phyloP scores from a whole-genome alignment of 2,329 filamentous ascomycete species.

The Helminthosporium solani region DNA sequence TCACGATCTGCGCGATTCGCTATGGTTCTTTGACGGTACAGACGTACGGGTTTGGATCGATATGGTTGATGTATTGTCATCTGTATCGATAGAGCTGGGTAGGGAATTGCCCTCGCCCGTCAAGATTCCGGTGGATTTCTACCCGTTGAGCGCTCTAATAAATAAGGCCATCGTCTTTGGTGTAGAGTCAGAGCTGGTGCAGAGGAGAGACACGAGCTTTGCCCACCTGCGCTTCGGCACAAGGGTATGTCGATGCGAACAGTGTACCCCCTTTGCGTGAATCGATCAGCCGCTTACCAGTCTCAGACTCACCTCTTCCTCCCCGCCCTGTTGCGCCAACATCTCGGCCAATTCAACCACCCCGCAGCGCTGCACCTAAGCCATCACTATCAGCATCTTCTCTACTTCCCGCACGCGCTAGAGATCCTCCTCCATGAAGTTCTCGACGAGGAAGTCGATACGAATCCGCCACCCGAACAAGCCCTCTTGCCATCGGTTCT shows the following conservation, averaged over 20 bases:
- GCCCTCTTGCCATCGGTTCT: conserved; percentile 54
- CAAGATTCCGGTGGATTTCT: conserved; percentile 86
- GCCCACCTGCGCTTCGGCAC: conserved; percentile 87
- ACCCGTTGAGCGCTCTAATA: conserved; percentile 84
- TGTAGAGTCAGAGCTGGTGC: conserved; percentile 89
- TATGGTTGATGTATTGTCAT: conserved; percentile 77
- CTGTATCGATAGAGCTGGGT: conserved; percentile 53
- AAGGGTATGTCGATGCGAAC: conserved; percentile 59
- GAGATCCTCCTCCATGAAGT: conserved; percentile 92
- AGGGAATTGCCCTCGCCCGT: conserved; percentile 74
- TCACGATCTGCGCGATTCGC: conserved; percentile 72
- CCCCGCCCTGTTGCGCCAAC: conserved; percentile 79
- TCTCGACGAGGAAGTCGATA: conserved; percentile 90
- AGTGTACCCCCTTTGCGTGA: background rate
- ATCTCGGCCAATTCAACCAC: conserved; percentile 74
- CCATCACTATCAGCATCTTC: conserved; percentile 79
- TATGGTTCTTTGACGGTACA: conserved; percentile 92
- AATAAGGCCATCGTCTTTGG: conserved; percentile 88
- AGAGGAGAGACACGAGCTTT: conserved; percentile 87
- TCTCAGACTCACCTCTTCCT: conserved; percentile 85
- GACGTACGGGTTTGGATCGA: conserved; percentile 88
- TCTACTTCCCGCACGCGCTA: conserved; percentile 90
- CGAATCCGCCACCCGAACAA: conserved; percentile 48
- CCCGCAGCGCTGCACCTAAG: conserved; percentile 78
- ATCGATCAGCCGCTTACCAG: conserved; percentile 17